Percentiles rank a stretch among this genome's conserved stretches.
Evolutionary conservation across 768 basidiomycete genomes (phyloP).

Genomic region (Hericium erinaceus): DNA sequence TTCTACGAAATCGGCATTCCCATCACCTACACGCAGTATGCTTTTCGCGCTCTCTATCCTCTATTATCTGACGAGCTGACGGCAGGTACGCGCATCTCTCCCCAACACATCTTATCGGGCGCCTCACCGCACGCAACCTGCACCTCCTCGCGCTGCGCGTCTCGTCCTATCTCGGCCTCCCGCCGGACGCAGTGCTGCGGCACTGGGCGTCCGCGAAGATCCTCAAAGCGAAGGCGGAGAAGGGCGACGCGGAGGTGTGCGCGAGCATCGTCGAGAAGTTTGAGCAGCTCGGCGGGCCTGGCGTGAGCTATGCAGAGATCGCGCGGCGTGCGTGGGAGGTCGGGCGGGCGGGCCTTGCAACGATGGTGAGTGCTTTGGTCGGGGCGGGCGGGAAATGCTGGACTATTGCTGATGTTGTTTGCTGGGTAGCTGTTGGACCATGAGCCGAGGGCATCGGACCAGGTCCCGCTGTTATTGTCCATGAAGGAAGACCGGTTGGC

Average conservation of each 20-base stretch:
- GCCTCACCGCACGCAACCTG: slow-evolving; percentile 78
- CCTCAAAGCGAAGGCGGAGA: slow-evolving; percentile 51
- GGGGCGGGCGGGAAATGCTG: background rate
- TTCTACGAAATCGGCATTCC: slow-evolving; percentile 91
- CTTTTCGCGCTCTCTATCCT: background rate
- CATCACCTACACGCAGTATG: slow-evolving; percentile 80
- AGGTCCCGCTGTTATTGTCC: slow-evolving; percentile 82
- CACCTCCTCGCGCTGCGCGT: slow-evolving; percentile 91
- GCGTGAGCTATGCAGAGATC: slow-evolving; percentile 91
- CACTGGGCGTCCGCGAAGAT: slow-evolving; percentile 98
- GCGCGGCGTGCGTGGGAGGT: slow-evolving; percentile 90
- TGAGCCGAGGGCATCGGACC: slow-evolving; percentile 81
- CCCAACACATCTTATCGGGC: slow-evolving; percentile 69
- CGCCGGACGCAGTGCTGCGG: slow-evolving; percentile 79
- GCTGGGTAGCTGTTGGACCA: slow-evolving; percentile 71
- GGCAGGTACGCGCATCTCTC: slow-evolving; percentile 74
- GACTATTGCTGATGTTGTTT: background rate
- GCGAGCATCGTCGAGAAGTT: slow-evolving; percentile 85
- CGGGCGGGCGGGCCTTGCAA: slow-evolving; percentile 71
- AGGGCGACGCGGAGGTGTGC: slow-evolving; percentile 71
- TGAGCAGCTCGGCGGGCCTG: slow-evolving; percentile 62
- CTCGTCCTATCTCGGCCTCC: slow-evolving; percentile 73
- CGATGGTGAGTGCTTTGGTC: slow-evolving; percentile 44
- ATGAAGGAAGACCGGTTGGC: slow-evolving; percentile 95
- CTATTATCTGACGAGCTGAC: slow-evolving; percentile 1